phyloP scores from a whole-genome alignment of 1,139 yeast species.

The Debaryomyces sp. region DNA sequence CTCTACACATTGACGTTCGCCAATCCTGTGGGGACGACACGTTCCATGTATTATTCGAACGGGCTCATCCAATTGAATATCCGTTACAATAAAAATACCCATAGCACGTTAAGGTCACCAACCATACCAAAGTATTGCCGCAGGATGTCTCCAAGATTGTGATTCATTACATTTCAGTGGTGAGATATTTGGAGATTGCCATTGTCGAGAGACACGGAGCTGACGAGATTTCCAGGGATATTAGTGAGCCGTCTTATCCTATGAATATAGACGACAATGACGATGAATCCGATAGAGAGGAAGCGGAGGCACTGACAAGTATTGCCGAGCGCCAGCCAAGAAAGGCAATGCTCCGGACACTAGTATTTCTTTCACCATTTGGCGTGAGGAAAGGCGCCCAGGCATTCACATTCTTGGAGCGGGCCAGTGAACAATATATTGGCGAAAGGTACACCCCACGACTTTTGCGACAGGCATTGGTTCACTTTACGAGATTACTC shows the following conservation, averaged over 20 bases:
- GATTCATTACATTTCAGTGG: neutral
- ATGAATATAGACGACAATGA: neutral
- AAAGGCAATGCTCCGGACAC: neutral
- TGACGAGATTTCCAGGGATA: neutral
- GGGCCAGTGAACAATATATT: neutral
- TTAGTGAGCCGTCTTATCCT: neutral
- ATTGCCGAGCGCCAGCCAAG: too few relatives aligned
- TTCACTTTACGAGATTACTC: neutral
- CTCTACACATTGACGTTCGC: neutral
- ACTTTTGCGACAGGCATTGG: neutral
- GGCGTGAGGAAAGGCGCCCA: neutral
- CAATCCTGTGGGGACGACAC: neutral
- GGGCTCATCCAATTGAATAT: neutral
- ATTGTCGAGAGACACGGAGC: neutral
- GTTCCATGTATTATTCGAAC: neutral
- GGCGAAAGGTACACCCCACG: neutral
- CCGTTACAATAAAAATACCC: neutral
- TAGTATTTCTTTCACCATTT: neutral
- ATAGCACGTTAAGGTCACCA: neutral
- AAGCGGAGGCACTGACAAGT: neutral
- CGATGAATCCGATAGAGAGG: neutral
- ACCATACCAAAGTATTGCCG: neutral
- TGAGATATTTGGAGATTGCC: neutral
- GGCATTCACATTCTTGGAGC: neutral
- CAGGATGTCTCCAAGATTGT: neutral